Evolutionary conservation across 129 eudicot genomes (phyloP), one percentile per base, ranked within the genome.

Genomic region (Oenanthe sinensis): DNA sequence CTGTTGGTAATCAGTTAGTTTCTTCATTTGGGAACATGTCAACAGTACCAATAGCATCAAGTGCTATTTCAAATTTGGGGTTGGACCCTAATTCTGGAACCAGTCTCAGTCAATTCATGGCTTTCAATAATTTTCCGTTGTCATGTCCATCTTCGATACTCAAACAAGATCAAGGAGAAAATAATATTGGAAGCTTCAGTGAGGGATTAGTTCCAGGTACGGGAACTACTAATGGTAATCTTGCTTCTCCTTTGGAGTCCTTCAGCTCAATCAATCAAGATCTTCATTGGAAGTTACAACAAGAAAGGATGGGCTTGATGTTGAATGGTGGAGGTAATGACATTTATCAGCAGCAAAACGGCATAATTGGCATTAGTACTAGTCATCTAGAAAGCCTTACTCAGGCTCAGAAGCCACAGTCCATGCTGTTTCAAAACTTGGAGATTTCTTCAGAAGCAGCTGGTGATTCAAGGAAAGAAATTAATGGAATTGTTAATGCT

Each of bases 211-310:
- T 26, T 79, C 88, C 84, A 76, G 90, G 83, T 76, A 81, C 87
- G 81, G 87, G 87, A 60, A 33, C 68, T n/a, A 44, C 19, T 4
- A n/a, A 52, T 55, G 76, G 42, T 60, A 80, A 36, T 70, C 46
- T 89, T 11, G 90, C 94, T 42, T 83, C 98, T 71, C 87, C 97
- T 14, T 91, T 93, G 17, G 97, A 91, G 83, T 89, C 97, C 6
- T 82, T 93, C 82, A 89, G 97, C 78, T 89, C 89, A 17, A 84
- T 89, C 24, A 91, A 91, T 82, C 97, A 93, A 82, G 98, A 93
- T 58, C 83, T 93, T 84, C 96, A 93, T 75, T 91, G 98, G 96
- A 91, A 91, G 74, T 79, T 93, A 14, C 98, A 91, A 80, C 96
- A 93, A 67, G 96, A 91, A 62, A 85, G 96, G 55, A 71, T 91